Evolutionary conservation across 164 flowering plant species (phyloP).

Genomic region (Aristolochia californica): DNA sequence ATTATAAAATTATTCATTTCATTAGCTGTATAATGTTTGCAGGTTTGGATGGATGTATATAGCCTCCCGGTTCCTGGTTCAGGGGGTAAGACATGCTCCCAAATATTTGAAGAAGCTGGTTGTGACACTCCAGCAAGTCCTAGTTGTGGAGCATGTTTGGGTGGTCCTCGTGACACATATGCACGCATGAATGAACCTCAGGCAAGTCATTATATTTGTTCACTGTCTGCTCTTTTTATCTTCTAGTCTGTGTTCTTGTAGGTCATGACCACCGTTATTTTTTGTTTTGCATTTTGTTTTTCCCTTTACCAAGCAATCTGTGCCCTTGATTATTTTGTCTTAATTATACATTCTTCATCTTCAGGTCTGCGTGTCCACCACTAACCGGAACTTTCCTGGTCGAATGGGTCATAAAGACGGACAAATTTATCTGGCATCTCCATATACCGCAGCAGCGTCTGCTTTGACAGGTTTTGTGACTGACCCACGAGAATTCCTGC

Average conservation of each 20-base stretch:
- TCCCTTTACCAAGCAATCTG: no score
- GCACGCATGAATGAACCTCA: conserved; percentile 96
- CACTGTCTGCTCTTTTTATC: not conserved
- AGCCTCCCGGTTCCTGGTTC: conserved; percentile 81
- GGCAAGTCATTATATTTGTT: conserved; percentile 29
- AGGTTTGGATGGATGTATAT: conserved; percentile 98
- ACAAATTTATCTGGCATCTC: conserved; percentile 91
- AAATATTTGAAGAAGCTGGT: conserved; percentile 98
- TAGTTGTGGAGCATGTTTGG: conserved; percentile 92
- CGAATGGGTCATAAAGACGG: conserved; percentile 99
- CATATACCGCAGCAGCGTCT: conserved; percentile 94
- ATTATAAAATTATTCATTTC: not conserved
- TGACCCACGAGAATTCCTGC: conserved; percentile 91
- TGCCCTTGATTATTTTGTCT: no score
- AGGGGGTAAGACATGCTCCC: conserved; percentile 98
- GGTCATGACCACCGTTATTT: no score
- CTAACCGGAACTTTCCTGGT: conserved; percentile 96
- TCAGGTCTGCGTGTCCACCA: conserved; percentile 93
- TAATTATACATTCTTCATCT: not conserved
- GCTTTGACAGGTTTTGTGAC: conserved; percentile 96
- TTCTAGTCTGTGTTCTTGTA: not conserved
- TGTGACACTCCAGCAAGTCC: conserved; percentile 98
- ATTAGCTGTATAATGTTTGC: conserved; percentile 2
- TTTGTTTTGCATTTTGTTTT: no score
- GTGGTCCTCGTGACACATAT: conserved; percentile 96